phyloP scores from a whole-genome alignment of 129 eudicot species.

The Escallonia rubra region DNA sequence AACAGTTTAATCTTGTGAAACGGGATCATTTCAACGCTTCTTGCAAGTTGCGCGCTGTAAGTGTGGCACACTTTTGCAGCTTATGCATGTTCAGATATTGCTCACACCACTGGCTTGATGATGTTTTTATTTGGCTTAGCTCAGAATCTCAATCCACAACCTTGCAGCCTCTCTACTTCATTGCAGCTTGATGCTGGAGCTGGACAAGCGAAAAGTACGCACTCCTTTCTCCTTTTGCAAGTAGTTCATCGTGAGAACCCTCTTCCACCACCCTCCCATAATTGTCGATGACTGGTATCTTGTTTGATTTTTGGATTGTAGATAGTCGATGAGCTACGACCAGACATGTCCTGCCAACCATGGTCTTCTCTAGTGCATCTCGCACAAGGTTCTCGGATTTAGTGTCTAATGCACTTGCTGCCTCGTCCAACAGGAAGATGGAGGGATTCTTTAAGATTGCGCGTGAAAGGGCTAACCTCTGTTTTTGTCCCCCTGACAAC shows the following conservation, averaged over 20 bases:
- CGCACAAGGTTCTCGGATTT: slow-evolving; percentile 82
- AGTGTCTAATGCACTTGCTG: slow-evolving; percentile 81
- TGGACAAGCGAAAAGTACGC: slow-evolving; percentile 78
- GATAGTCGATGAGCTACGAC: slow-evolving; percentile 80
- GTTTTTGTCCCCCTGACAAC: slow-evolving; percentile 89
- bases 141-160: too few relatives aligned
- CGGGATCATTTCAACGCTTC: too few relatives aligned
- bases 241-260: slow-evolving; percentile 66
- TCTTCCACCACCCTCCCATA: slow-evolving; percentile 83
- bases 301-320: slow-evolving; percentile 67
- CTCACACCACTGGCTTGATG: too few relatives aligned
- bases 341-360: slow-evolving; percentile 84
- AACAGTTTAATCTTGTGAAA: too few relatives aligned
- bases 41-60: too few relatives aligned
- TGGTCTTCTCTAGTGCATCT: slow-evolving; percentile 73
- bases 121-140: too few relatives aligned
- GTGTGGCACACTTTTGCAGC: too few relatives aligned
- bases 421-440: slow-evolving; percentile 69
- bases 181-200: slow-evolving; percentile 71
- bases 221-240: slow-evolving; percentile 66
- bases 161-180: too few relatives aligned
- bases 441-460: slow-evolving; percentile 72
- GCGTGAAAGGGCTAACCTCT: slow-evolving; percentile 80
- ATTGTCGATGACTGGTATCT: slow-evolving; percentile 68
- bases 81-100: too few relatives aligned